Evolutionary conservation across 1,284 basidiomycete species (phyloP), one percentile per base, ranked within the genome.

Genomic region (Malassezia restricta): DNA sequence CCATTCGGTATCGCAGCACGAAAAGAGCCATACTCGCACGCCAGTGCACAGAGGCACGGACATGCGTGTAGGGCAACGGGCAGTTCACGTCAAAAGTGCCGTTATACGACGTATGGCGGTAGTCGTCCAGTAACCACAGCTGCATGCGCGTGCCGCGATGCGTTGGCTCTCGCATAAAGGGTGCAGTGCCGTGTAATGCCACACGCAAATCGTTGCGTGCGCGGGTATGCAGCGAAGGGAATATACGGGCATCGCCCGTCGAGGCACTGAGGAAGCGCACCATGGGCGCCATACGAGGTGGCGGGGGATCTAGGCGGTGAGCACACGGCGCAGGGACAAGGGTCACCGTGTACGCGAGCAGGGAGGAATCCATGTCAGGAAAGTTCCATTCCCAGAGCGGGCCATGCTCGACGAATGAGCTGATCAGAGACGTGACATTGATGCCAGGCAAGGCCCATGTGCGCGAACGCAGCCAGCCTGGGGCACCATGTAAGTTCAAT

Each of bases 1-100:
- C 58, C 29, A 65, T 52, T 12, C 69, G 59, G 49, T 68, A 71
- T 20, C 67, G 64, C 43, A 66, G 42, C 7, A 70, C 46, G 5
- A 68, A 56, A 28, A 65, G 48, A 0, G 63, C 69, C 6, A 60
- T 53, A 14, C 64, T 65, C 0, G 57, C 57, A 32, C 55, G 61
- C 66, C 66, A 68, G 35, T 67, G 57, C 24, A 67, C 42, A 0
- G 44, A 51, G 37, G 65, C 30, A n/a, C 49, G 56, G 15, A 71
- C 54, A 8, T 41, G 32, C 7, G 58, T 49, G 47, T 60, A 50
- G 0, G 62, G 51, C 39, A 56, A 47, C 1, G 49, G 43, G 29
- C 64, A 67, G 6, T 42, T n/a, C 9, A 27, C 27, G 37, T 17
- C n/a, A 38, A 40, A 51, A 24, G 40, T 43, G 14, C 32, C 35